Percentiles rank a stretch among this genome's conserved stretches.
Evolutionary conservation across 164 flowering plant genomes (phyloP).

Genomic region (Macadamia integrifolia): DNA sequence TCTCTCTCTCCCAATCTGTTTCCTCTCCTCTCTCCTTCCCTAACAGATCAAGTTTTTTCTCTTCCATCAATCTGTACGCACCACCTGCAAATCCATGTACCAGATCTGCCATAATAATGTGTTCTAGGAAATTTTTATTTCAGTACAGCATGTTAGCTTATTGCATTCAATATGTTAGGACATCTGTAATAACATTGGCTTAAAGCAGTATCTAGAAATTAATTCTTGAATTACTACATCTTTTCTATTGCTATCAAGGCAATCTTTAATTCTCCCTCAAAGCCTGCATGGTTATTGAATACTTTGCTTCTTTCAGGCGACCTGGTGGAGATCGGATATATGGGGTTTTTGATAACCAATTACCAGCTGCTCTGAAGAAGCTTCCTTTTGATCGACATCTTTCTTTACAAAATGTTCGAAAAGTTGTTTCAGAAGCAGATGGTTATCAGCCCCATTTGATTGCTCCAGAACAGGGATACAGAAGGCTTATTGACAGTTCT

Average conservation of each 20-base stretch:
- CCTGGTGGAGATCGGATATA: constrained; percentile 86
- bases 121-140: too few species aligned
- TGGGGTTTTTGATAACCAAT: constrained; percentile 83
- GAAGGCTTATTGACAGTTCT: constrained; percentile 94
- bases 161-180: too few species aligned
- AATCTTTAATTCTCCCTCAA: background rate
- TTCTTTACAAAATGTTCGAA: constrained; percentile 67
- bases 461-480: constrained; percentile 98
- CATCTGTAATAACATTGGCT: too few species aligned
- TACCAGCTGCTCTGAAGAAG: constrained; percentile 84
- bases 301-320: constrained; percentile 41
- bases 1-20: too few species aligned
- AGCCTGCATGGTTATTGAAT: background rate
- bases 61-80: too few species aligned
- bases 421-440: constrained; percentile 88
- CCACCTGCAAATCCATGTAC: too few species aligned
- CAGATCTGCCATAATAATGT: too few species aligned
- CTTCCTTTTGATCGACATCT: constrained; percentile 91
- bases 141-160: too few species aligned
- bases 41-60: too few species aligned
- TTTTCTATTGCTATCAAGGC: constrained; percentile 1
- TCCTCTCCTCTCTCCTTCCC: too few species aligned
- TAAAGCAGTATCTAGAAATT: too few species aligned
- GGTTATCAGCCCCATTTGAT: constrained; percentile 96
- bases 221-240: background rate